Evolutionary conservation across 2,329 filamentous ascomycete genomes (phyloP).

Genomic region (Aspergillus neoniger): DNA sequence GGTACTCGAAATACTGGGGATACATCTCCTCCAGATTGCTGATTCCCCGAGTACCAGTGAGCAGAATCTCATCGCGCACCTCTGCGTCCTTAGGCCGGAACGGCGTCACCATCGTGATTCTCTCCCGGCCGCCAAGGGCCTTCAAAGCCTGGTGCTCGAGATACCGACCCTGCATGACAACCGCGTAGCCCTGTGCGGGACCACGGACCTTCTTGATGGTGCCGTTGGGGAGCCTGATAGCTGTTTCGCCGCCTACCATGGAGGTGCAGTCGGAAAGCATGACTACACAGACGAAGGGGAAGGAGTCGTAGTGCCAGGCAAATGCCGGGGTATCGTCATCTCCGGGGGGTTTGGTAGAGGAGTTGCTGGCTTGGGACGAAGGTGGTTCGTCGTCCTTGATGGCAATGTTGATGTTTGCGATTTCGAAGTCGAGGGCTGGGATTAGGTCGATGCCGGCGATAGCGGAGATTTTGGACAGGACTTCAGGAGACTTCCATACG

Average conservation of each 20-base stretch:
- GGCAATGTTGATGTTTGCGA: slow-evolving; percentile 61
- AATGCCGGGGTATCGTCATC: background rate
- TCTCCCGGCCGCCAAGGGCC: background rate
- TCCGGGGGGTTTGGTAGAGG: background rate
- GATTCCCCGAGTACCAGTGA: slow-evolving; percentile 59
- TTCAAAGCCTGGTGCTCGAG: slow-evolving; percentile 5
- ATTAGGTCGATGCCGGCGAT: slow-evolving; percentile 62
- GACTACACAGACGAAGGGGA: slow-evolving; percentile 65
- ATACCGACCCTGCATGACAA: slow-evolving; percentile 8
- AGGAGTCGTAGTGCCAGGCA: slow-evolving; percentile 51
- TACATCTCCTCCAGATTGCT: slow-evolving; percentile 59
- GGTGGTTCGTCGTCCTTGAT: slow-evolving; percentile 25
- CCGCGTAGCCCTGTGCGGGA: background rate
- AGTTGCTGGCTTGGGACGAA: too few relatives aligned
- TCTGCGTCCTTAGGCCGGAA: slow-evolving; percentile 59
- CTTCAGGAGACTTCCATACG: slow-evolving; percentile 58
- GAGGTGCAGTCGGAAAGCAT: slow-evolving; percentile 64
- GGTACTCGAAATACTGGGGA: slow-evolving; percentile 60
- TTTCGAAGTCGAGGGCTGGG: slow-evolving; percentile 59
- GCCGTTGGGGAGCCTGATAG: background rate
- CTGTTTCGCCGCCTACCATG: slow-evolving; percentile 64
- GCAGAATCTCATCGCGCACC: slow-evolving; percentile 59
- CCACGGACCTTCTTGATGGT: slow-evolving; percentile 4
- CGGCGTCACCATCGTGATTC: slow-evolving; percentile 6
- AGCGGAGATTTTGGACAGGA: slow-evolving; percentile 56